Evolutionary conservation across 805 yeast species (phyloP), one percentile per base, ranked within the genome.

Genomic region (Candida nanaspora): DNA sequence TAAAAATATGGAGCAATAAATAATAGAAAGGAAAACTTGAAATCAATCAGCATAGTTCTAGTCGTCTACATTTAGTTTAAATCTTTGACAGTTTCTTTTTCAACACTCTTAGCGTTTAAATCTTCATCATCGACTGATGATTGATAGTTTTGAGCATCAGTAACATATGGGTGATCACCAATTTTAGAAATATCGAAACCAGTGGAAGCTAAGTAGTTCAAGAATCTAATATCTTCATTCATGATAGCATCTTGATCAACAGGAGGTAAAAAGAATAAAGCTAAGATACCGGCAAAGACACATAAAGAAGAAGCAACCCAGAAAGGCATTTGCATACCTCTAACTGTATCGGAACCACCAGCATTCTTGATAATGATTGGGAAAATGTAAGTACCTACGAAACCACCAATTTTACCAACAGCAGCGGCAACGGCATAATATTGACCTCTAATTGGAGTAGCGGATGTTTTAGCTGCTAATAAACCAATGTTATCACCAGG

Each of bases 361-460:
- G 76, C 76, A 48, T 76, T 68, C 40, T 61, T 68, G 47, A 81
- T 79, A 54, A 89, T 82, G 37, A 78, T 74, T 33, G 96, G 96
- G 76, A 91, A 91, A 26, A 83, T 82, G 56, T 81, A 87, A 35
- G 93, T 81, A 41, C 96, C 96, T 25, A 81, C 84, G 57, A 89
- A 88, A 1, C 96, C 97, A 57, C 97, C 97, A 44, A 86, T 68
- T 62, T 89, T 89, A 55, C 96, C 97, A 40, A 80, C 52, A 21
- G 96, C 96, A 42, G 97, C 96, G 34, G 94, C 91, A 51, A 87
- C 70, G 53, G 93, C 93, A 57, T 89, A 89, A 64, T 83, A 86
- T 53, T 84, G 84, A 43, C 96, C 97, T 67, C 97, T 80, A 42
- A 88, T 74, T 19, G 95, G 80, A 9, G 96, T 81, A 35, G 96